A percentile compares a stretch with the other conserved stretches of the same genome.
Evolutionary conservation across 352 stramenopile species (phyloP).

Genomic region (Pythium inflatum): DNA sequence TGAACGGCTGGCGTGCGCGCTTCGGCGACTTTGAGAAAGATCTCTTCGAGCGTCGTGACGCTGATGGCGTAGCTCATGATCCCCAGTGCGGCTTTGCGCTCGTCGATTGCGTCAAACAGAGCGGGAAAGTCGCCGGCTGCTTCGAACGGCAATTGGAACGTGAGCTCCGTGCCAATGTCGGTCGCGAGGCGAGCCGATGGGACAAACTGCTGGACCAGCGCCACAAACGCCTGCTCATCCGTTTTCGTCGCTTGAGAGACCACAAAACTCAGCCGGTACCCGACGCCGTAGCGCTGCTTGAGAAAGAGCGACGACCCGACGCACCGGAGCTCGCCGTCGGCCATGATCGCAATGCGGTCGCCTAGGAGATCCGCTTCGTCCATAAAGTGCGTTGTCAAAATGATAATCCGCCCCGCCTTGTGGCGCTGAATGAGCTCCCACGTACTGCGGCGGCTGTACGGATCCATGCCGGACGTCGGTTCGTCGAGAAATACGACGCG

Average conservation of each 20-base stretch:
- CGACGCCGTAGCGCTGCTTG: conserved; percentile 80
- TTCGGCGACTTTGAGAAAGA: conserved; percentile 90
- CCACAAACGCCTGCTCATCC: conserved; percentile 5
- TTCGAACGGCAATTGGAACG: conserved; percentile 76
- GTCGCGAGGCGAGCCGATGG: conserved; percentile 46
- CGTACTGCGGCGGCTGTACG: conserved; percentile 83
- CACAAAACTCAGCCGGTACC: conserved; percentile 73
- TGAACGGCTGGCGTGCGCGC: not conserved
- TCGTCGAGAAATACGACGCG: conserved; percentile 85
- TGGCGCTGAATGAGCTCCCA: conserved; percentile 89
- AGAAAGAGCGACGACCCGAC: conserved; percentile 77
- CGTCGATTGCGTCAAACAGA: conserved; percentile 80
- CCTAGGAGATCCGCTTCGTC: conserved; percentile 93
- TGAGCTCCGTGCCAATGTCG: conserved; percentile 78
- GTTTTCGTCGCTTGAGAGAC: conserved; percentile 19
- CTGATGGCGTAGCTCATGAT: conserved; percentile 75
- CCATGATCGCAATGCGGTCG: conserved; percentile 91
- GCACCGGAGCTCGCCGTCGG: conserved; percentile 63
- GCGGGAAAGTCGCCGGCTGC: conserved; percentile 55
- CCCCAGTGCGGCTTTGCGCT: conserved; percentile 33
- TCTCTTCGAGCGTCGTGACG: conserved; percentile 88
- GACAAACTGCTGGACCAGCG: conserved; percentile 44
- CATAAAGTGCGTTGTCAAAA: conserved; percentile 93
- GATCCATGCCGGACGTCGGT: conserved; percentile 94
- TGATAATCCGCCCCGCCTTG: conserved; percentile 61